Evolutionary conservation across 768 basidiomycete species (phyloP).

Genomic region (Russula dissimulans): DNA sequence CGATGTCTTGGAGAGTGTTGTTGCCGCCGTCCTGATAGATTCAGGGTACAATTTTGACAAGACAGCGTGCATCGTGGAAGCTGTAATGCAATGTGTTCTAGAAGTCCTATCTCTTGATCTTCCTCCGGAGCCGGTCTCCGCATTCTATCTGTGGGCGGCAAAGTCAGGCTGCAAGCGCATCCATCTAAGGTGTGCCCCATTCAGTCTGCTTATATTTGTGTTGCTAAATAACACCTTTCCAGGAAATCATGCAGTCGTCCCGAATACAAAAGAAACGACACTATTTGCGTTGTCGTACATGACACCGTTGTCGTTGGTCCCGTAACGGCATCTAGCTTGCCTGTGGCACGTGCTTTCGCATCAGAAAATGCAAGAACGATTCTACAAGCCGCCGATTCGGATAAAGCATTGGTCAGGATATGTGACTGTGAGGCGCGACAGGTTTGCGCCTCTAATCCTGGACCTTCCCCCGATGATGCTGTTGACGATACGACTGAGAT

Average conservation of each 20-base stretch:
- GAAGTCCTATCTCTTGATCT: constrained; percentile 48
- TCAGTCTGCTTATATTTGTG: constrained; percentile 8
- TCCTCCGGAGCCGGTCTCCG: constrained; percentile 62
- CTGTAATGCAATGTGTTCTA: constrained; percentile 60
- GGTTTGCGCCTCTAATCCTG: constrained; percentile 14
- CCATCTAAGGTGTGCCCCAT: constrained; percentile 32
- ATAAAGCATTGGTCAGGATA: constrained; percentile 35
- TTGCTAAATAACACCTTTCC: constrained; percentile 16
- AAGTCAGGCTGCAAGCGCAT: constrained; percentile 46
- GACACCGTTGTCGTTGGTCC: constrained; percentile 49
- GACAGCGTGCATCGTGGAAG: constrained; percentile 49
- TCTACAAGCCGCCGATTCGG: constrained; percentile 39
- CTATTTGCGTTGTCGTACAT: constrained; percentile 52
- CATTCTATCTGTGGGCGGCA: constrained; percentile 59
- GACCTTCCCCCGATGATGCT: background rate
- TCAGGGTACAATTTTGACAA: constrained; percentile 65
- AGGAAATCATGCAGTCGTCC: constrained; percentile 39
- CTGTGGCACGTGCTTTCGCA: constrained; percentile 59
- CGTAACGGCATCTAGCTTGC: constrained; percentile 44
- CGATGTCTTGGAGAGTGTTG: constrained; percentile 76
- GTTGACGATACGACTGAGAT: constrained; percentile 40
- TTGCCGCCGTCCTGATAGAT: constrained; percentile 81
- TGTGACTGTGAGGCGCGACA: constrained; percentile 32
- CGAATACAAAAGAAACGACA: constrained; percentile 38
- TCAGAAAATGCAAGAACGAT: constrained; percentile 51